These are phyloP conservation scores for Brassica juncea DNA, from an alignment of 345 rosid species.

Conservation along the genomic window DNA sequence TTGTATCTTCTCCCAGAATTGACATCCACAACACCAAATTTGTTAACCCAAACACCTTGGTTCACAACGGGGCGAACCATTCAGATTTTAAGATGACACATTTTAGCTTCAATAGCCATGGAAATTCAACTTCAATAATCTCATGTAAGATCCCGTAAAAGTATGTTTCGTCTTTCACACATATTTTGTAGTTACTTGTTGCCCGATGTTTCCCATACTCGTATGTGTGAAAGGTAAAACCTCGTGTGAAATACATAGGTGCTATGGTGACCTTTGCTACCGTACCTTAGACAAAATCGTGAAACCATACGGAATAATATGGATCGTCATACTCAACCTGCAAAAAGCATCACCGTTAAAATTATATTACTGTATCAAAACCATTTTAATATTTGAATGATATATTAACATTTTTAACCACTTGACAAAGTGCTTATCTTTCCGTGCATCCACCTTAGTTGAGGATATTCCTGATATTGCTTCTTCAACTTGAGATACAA, in stretches of 20 bases:
- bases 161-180: not conserved
- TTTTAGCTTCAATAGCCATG: too few species aligned
- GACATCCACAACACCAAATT: not conserved
- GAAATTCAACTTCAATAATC: not conserved
- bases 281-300: too few species aligned
- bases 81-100: too few species aligned
- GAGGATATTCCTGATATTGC: not conserved
- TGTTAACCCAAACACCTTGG: not conserved
- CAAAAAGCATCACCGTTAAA: too few species aligned
- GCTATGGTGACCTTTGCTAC: not conserved
- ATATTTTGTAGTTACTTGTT: too few species aligned
- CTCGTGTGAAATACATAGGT: not conserved
- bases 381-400: too few species aligned
- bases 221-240: not conserved
- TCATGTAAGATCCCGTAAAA: not conserved
- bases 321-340: too few species aligned
- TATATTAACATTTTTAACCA: too few species aligned
- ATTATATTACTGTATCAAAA: too few species aligned
- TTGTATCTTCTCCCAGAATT: not conserved
- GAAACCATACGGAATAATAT: too few species aligned
- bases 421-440: too few species aligned
- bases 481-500: not conserved
- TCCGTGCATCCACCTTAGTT: not conserved
- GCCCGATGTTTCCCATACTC: not conserved
- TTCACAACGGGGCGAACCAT: too few species aligned